Base-by-base conservation (phyloP, 2,329 filamentous ascomycete species). In the Aphanocladium album region DNA sequence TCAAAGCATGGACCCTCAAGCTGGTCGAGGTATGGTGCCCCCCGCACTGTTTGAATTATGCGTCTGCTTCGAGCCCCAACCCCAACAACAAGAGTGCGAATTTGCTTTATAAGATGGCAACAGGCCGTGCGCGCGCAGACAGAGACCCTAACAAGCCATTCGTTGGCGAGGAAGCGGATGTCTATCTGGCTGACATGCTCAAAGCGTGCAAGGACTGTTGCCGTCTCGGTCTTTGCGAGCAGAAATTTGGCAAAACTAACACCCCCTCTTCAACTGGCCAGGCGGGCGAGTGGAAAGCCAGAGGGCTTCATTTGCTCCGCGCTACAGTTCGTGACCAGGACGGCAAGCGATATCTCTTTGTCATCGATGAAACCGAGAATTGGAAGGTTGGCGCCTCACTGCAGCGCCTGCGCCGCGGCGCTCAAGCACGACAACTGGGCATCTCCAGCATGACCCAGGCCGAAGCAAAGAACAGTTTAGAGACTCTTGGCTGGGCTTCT, bases 1-100 rank as follows among this genome's bases (percentile, higher is more conserved):
- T 98, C 71, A 98, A 98, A 75, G 93, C 93, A 27, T 98, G 95
- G 95, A 96, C 92, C 47, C 84, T 99, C 76, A 97, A 96, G 77
- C 79, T 89, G 65, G 86, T 96, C 74, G 95, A 98, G 83, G 88
- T 95, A 79, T 91, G 89, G 85, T 92, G 88, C 72, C 85, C 86
- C 70, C 81, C 84, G 69, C 84, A 88, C 73, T 84, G 77, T 73
- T 77, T 83, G 72, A 78, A 77, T 71, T 72, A 73, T 67, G 65
- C 62, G 43, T 68, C 76, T 68, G 69, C 76, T 66, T 71, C 77
- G 46, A 57, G 23, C 65, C 73, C 79, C 62, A 71, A 78, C 52
- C 69, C 77, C 64, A 70, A 72, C 43, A 72, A 69, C 67, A 74
- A 74, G 62, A 71, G 73, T 53, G 77, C 77, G 62, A 77, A 77